Percentiles rank a stretch among this genome's conserved stretches.
These are phyloP conservation scores for Nannochloropsis salina DNA, from an alignment of 108 stramenopile species.

Conservation along the genomic window DNA sequence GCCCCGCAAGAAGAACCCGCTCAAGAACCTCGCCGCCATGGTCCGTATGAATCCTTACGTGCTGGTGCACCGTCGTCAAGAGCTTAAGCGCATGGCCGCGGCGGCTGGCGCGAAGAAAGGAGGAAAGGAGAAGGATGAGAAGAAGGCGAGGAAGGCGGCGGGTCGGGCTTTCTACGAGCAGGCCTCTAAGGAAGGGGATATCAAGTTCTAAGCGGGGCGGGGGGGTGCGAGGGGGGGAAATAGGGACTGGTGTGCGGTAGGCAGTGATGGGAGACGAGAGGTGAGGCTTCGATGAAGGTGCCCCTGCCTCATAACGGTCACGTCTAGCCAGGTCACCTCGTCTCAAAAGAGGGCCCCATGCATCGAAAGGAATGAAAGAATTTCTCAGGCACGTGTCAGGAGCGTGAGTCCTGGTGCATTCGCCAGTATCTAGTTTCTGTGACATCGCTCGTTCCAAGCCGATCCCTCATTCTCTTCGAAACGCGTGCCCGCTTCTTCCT, in stretches of 20 bases:
- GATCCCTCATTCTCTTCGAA: too few relatives aligned
- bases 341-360: too few relatives aligned
- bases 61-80: slow-evolving; percentile 67
- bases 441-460: too few relatives aligned
- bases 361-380: too few relatives aligned
- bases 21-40: slow-evolving; percentile 71
- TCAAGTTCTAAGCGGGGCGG: slow-evolving; percentile 49
- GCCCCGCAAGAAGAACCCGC: slow-evolving; percentile 85
- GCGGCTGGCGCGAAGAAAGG: slow-evolving; percentile 31
- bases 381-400: too few relatives aligned
- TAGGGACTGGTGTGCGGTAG: background rate
- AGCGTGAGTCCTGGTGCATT: too few relatives aligned
- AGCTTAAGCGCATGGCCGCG: slow-evolving; percentile 29
- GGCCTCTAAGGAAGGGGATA: slow-evolving; percentile 48
- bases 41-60: slow-evolving; percentile 86
- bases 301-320: too few relatives aligned
- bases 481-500: too few relatives aligned
- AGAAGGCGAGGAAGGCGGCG: slow-evolving; percentile 40
- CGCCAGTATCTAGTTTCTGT: too few relatives aligned
- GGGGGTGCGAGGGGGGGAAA: background rate
- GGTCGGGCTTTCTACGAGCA: slow-evolving; percentile 41
- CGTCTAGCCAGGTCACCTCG: too few relatives aligned
- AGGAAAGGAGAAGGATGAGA: slow-evolving; percentile 26
- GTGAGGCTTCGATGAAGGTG: background rate
- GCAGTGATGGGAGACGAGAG: background rate